Evolutionary conservation across 805 yeast genomes (phyloP).

Genomic region (Metschnikowia corniflorae): DNA sequence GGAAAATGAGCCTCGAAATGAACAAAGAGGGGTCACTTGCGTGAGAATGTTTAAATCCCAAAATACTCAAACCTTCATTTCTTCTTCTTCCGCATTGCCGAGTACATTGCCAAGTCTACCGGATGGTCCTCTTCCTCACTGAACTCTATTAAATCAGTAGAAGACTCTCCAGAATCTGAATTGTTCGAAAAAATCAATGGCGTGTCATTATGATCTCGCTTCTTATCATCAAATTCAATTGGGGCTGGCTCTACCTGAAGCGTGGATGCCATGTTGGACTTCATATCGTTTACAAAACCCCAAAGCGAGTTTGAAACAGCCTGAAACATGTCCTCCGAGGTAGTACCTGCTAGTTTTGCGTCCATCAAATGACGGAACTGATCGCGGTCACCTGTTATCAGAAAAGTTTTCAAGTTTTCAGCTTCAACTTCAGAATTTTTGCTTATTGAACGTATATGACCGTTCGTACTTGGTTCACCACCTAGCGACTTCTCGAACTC

Average conservation of each 20-base stretch:
- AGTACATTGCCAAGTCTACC: slow-evolving; percentile 28
- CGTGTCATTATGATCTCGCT: no score
- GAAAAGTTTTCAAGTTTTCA: neutral
- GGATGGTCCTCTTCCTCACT: slow-evolving; percentile 19
- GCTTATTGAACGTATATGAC: no score
- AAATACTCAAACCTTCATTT: no score
- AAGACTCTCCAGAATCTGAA: slow-evolving; percentile 1
- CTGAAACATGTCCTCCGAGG: slow-evolving; percentile 37
- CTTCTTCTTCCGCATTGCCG: slow-evolving; percentile 11
- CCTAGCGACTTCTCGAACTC: slow-evolving; percentile 47
- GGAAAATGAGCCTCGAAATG: no score
- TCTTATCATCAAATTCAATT: neutral
- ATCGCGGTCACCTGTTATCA: neutral
- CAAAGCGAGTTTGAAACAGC: slow-evolving; percentile 40
- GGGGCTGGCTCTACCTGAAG: slow-evolving; percentile 2
- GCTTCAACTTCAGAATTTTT: neutral
- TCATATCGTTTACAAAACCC: slow-evolving; percentile 43
- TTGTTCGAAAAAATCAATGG: neutral
- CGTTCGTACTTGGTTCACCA: slow-evolving; percentile 1
- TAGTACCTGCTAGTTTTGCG: neutral
- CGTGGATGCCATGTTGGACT: slow-evolving; percentile 16
- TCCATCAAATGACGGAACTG: slow-evolving; percentile 6
- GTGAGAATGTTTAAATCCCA: no score
- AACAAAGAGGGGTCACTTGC: no score
- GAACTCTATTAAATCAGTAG: slow-evolving; percentile 4